phyloP scores from a whole-genome alignment of 1,139 yeast genomes.

The Kodamaea suecica region DNA sequence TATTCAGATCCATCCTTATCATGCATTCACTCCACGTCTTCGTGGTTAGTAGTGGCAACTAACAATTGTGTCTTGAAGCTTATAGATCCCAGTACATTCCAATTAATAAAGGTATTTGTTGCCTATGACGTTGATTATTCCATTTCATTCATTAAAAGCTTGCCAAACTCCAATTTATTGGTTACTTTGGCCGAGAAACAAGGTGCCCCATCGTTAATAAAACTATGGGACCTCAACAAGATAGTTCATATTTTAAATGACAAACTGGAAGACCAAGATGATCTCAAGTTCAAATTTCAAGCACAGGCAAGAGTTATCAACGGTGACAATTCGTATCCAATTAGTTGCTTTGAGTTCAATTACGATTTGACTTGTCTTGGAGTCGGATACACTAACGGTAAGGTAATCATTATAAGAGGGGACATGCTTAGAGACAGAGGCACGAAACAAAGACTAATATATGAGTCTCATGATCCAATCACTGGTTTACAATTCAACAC shows the following conservation, averaged over 20 bases:
- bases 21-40: conserved; percentile 54
- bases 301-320: conserved; percentile 37
- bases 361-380: conserved; percentile 64
- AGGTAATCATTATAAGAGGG: conserved; percentile 78
- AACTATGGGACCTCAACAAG: conserved; percentile 68
- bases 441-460: conserved; percentile 76
- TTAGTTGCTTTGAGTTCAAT: conserved; percentile 61
- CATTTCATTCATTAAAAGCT: conserved; percentile 52
- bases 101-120: conserved; percentile 45
- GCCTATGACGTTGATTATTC: conserved; percentile 68
- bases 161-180: conserved; percentile 49
- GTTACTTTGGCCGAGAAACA: conserved; percentile 73
- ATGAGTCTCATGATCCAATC: conserved; percentile 71
- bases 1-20: conserved; percentile 79
- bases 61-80: conserved; percentile 55
- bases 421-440: conserved; percentile 88
- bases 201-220: conserved; percentile 64
- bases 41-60: conserved; percentile 58
- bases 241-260: conserved; percentile 37
- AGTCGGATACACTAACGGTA: conserved; percentile 86
- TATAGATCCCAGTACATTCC: conserved; percentile 46
- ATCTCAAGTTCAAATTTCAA: conserved; percentile 30
- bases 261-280: conserved; percentile 22
- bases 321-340: conserved; percentile 67
- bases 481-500: conserved; percentile 67